phyloP scores from a whole-genome alignment of 441 rosid genomes.

The Syzygium malaccense region DNA sequence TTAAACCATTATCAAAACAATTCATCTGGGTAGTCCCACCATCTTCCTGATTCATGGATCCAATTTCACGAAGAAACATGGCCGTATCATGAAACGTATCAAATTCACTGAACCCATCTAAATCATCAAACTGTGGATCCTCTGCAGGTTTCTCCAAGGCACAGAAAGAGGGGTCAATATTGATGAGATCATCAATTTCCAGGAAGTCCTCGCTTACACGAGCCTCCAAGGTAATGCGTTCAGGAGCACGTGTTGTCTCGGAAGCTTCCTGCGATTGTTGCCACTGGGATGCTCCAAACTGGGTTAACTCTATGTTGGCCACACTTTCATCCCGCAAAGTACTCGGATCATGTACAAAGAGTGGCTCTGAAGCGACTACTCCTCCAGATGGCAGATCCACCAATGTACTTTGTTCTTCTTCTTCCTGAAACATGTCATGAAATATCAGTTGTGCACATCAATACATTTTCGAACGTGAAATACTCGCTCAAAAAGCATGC shows the following conservation, averaged over 20 bases:
- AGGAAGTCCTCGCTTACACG: slow-evolving; percentile 48
- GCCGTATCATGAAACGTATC: slow-evolving; percentile 58
- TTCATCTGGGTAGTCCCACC: slow-evolving; percentile 5
- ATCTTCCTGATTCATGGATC: slow-evolving; percentile 28
- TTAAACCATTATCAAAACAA: slow-evolving; percentile 11
- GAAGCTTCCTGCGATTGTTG: slow-evolving; percentile 21
- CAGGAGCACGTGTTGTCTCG: slow-evolving; percentile 29
- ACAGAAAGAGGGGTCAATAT: slow-evolving; percentile 24
- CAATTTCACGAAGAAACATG: slow-evolving; percentile 50
- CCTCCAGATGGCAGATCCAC: slow-evolving; percentile 28
- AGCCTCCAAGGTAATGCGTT: slow-evolving; percentile 8
- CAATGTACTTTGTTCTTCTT: slow-evolving; percentile 43
- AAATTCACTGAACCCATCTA: slow-evolving; percentile 33
- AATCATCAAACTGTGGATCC: slow-evolving; percentile 26
- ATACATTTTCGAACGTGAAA: not conserved
- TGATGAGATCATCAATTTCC: slow-evolving; percentile 77
- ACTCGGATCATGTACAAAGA: slow-evolving; percentile 2
- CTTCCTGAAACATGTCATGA: slow-evolving; percentile 9
- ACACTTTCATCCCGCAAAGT: slow-evolving; percentile 16
- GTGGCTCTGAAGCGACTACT: slow-evolving; percentile 17
- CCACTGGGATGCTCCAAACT: slow-evolving; percentile 25
- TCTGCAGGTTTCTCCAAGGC: slow-evolving; percentile 21
- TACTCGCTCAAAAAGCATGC: not conserved
- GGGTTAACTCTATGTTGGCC: slow-evolving; percentile 24
- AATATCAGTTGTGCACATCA: not conserved